phyloP scores from a whole-genome alignment of 1,139 yeast genomes.

The Protomyces macrosporus region DNA sequence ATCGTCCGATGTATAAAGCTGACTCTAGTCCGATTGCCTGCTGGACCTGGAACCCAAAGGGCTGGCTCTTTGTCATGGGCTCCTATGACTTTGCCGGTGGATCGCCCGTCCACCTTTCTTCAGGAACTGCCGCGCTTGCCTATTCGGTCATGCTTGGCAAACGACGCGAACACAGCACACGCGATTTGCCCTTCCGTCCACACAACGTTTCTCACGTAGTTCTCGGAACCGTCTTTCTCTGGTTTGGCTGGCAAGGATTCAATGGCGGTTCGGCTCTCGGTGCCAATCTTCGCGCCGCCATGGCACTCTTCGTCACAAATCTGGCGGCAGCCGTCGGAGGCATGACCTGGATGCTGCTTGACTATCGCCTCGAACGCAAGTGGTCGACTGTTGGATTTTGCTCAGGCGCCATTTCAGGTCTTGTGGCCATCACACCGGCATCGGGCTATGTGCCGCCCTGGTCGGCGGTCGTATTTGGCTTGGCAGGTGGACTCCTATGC shows the following conservation, averaged over 20 bases:
- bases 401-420: conserved; percentile 88
- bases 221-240: conserved; percentile 86
- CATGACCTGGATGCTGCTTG: conserved; percentile 86
- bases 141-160: conserved; percentile 87
- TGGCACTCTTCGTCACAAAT: conserved; percentile 87
- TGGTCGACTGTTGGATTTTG: conserved; percentile 96
- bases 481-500: conserved; percentile 76
- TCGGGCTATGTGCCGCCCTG: conserved; percentile 94
- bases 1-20: background rate
- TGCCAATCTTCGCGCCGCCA: conserved; percentile 85
- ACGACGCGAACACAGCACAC: conserved; percentile 44
- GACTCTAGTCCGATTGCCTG: conserved; percentile 62
- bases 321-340: conserved; percentile 91
- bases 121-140: conserved; percentile 92
- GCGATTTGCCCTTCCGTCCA: conserved; percentile 53
- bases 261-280: conserved; percentile 97
- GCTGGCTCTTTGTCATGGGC: conserved; percentile 81
- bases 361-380: conserved; percentile 72
- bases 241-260: conserved; percentile 99
- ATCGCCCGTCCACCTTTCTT: conserved; percentile 92
- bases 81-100: conserved; percentile 96
- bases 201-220: conserved; percentile 85
- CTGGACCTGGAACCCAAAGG: conserved; percentile 94
- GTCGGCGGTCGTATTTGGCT: conserved; percentile 79
- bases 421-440: conserved; percentile 94